phyloP scores from a whole-genome alignment of 148 eudicot genomes.

The Silene conica region DNA sequence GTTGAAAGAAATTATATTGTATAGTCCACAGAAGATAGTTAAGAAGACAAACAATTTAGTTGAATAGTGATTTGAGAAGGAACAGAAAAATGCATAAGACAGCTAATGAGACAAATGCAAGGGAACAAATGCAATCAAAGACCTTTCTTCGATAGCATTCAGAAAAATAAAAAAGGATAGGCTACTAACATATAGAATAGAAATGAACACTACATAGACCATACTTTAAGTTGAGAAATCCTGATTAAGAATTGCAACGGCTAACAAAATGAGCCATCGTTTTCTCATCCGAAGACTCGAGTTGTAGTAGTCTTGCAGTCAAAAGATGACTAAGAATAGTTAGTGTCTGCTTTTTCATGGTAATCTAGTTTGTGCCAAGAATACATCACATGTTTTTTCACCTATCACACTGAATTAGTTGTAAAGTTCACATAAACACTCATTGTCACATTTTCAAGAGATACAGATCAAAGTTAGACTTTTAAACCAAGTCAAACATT shows the following conservation, averaged over 20 bases:
- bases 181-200: neutral
- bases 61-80: neutral
- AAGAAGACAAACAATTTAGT: neutral
- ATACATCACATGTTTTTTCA: neutral
- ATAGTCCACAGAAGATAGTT: neutral
- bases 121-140: too few relatives aligned
- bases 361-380: neutral
- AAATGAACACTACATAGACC: neutral
- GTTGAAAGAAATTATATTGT: neutral
- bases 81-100: neutral
- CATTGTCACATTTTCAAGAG: neutral
- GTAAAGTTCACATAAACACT: neutral
- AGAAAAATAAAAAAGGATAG: neutral
- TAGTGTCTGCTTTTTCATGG: neutral
- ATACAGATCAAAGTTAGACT: neutral
- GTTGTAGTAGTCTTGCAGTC: too few relatives aligned
- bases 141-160: neutral
- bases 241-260: neutral
- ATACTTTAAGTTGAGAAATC: neutral
- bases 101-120: neutral
- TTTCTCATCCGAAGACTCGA: too few relatives aligned
- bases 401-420: neutral
- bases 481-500: slow-evolving; percentile 8
- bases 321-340: too few relatives aligned
- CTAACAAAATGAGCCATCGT: neutral